phyloP scores from a whole-genome alignment of 2,329 filamentous ascomycete species.

The Albifimbria verrucaria region DNA sequence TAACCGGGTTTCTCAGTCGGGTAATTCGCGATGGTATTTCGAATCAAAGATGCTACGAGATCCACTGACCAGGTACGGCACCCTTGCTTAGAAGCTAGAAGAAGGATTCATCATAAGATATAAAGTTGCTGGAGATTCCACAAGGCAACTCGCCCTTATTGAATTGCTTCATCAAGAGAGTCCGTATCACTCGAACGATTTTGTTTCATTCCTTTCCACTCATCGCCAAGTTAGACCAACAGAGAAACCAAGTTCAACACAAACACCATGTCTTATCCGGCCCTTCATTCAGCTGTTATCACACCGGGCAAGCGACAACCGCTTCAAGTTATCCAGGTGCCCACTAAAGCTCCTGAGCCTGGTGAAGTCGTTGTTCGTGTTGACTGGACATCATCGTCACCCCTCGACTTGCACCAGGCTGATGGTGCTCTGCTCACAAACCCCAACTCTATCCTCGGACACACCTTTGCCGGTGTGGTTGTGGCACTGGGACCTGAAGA shows the following conservation, averaged over 20 bases:
- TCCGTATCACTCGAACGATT: too few species aligned
- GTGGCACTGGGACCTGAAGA: constrained; percentile 42
- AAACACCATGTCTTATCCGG: constrained; percentile 22
- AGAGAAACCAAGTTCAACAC: background rate
- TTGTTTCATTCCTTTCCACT: too few species aligned
- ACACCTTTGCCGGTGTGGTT: constrained; percentile 49
- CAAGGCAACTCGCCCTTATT: too few species aligned
- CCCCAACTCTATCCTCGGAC: constrained; percentile 48
- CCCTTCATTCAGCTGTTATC: constrained; percentile 62
- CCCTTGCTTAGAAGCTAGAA: too few species aligned
- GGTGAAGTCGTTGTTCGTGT: constrained; percentile 53
- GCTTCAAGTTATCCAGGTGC: constrained; percentile 52
- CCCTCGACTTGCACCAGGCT: constrained; percentile 59
- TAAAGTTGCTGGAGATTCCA: too few species aligned
- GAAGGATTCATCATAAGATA: too few species aligned
- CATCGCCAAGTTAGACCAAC: too few species aligned
- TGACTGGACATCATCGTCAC: constrained; percentile 58
- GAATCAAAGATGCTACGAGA: too few species aligned
- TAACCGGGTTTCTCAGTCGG: too few species aligned
- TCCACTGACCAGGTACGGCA: too few species aligned
- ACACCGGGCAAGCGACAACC: constrained; percentile 50
- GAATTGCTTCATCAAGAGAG: too few species aligned
- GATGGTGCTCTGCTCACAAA: constrained; percentile 53
- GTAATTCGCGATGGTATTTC: too few species aligned
- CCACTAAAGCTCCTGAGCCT: constrained; percentile 26